Percentiles rank a stretch among this genome's conserved stretches.
Conservation (phyloP, 2,329 filamentous ascomycete genomes). For the Trichophyton benhamiae region DNA sequence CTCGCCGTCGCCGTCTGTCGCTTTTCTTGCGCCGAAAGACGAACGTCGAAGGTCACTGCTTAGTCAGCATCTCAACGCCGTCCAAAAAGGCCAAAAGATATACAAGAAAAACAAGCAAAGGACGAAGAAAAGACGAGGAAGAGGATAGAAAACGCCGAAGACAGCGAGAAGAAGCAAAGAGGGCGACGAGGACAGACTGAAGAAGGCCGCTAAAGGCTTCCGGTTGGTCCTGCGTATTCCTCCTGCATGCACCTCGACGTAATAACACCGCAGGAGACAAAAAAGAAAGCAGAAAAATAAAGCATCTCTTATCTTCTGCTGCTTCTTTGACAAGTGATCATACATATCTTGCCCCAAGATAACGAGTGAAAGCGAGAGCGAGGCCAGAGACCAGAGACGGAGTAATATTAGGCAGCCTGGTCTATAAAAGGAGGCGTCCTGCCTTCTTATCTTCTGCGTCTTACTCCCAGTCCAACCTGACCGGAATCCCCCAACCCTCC, state of each 20-base stretch:
- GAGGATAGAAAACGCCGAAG: not conserved
- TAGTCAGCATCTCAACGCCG: not conserved
- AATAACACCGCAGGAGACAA: not conserved
- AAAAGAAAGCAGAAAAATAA: conserved; percentile 1
- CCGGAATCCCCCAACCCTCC: not conserved
- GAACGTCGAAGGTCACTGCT: not conserved
- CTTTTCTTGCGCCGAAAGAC: not conserved
- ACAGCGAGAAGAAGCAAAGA: not conserved
- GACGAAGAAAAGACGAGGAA: not conserved
- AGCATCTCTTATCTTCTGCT: not conserved
- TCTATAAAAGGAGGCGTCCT: not conserved
- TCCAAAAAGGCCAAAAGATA: no score
- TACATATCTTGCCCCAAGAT: not conserved
- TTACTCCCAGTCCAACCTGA: not conserved
- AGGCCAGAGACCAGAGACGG: not conserved
- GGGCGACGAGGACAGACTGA: not conserved
- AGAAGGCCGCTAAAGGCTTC: not conserved
- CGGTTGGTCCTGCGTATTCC: not conserved
- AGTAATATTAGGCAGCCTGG: not conserved
- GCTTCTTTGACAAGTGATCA: not conserved
- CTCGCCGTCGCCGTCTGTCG: not conserved
- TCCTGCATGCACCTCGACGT: not conserved
- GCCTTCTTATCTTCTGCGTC: not conserved
- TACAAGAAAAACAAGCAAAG: not conserved
- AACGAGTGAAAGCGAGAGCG: not conserved